A percentile compares a stretch with the other conserved stretches of the same genome.
These are phyloP conservation scores for Carnegiea gigantea DNA, from an alignment of 179 eudicot genomes.

Conservation along the genomic window DNA sequence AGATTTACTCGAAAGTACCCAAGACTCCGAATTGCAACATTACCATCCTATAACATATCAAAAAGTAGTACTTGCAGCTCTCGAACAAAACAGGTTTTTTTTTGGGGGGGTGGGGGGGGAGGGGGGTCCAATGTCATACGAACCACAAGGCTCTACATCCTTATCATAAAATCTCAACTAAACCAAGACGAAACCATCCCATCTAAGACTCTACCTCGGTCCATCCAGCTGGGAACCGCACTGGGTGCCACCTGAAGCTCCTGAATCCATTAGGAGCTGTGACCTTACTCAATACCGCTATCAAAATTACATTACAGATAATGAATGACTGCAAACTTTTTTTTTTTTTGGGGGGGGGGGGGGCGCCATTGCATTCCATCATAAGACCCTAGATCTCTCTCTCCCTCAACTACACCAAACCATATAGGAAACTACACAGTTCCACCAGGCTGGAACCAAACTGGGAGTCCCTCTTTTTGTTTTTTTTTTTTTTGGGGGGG, in stretches of 20 bases:
- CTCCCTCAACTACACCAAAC: neutral
- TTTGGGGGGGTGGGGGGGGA: neutral
- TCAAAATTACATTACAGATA: neutral
- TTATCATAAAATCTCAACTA: neutral
- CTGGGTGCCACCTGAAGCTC: neutral
- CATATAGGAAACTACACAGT: neutral
- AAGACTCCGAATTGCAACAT: no score
- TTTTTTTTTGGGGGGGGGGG: slow-evolving; percentile 8
- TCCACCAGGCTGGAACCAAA: neutral
- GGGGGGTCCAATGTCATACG: neutral
- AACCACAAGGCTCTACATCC: neutral
- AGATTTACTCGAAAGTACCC: no score
- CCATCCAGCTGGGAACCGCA: neutral
- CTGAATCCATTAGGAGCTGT: neutral
- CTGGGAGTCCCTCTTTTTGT: neutral
- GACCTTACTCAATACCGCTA: neutral
- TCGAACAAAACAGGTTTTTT: no score
- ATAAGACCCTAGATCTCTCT: neutral
- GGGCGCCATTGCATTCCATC: neutral
- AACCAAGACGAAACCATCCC: neutral
- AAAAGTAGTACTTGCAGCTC: no score
- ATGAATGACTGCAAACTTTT: neutral
- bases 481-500: neutral
- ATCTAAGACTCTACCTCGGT: neutral
- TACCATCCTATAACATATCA: neutral